Evolutionary conservation across 768 basidiomycete species (phyloP), one percentile per base, ranked within the genome.

Genomic region (Gyrodon lividus): DNA sequence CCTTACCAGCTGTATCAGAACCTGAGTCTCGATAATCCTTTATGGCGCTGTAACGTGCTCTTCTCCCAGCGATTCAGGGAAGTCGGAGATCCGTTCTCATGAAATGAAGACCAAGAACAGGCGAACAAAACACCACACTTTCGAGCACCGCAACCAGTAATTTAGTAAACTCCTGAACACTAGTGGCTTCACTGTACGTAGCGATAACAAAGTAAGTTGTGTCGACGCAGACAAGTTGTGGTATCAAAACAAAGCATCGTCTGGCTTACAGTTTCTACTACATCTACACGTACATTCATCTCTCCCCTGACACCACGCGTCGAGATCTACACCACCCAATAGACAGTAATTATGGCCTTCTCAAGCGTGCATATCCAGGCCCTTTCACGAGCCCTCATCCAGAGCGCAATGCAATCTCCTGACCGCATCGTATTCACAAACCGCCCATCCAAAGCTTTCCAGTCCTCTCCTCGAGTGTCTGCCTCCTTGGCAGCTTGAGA

Each of bases 381-480:
- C 17, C 35, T 46, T 35, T 30, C 31, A 12, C 51, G 51, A 33
- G 51, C 37, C 16, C 38, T 48, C 46, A 52, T 52, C 51, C 51
- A 52, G 16, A 48, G 40, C n/a, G 51, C 31, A 41, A 52, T 52
- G 22, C 46, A 52, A 41, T 52, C 51, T 0, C 51, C 51, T 3
- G 23, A 26, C 6, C 39, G 33, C 28, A 52, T 33, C 37, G 22
- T 22, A 22, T 39, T 45, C 19, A 52, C 38, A 40, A 48, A 40
- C 23, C 22, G 48, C 14, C 46, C 51, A 24, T 52, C 45, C 2
- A 41, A 52, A 14, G 46, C 37, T 33, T 48, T 48, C 51, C 51
- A 52, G 17, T 44, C 46, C 19, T 41, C 45, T n/a, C 51, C 39
- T 13, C 30, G 24, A 14, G 5, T 40, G 10, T 10, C 38, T 23